Evolutionary conservation across 352 stramenopile species (phyloP), one percentile per base, ranked within the genome.

Genomic region (Phytophthora cajani): DNA sequence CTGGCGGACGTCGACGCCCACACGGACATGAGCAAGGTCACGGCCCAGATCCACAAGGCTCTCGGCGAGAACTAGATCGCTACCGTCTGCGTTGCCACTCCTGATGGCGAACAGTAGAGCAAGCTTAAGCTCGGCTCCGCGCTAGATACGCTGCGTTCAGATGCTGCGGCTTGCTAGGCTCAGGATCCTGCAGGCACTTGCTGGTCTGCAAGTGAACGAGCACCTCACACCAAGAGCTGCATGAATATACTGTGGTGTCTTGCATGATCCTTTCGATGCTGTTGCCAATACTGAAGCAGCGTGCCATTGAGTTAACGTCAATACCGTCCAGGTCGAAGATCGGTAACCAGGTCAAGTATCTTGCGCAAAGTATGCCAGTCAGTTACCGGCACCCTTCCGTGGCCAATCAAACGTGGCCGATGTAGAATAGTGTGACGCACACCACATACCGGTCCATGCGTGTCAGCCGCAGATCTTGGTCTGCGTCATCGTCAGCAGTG

Each of bases 1-100:
- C 78, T 96, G 51, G 69, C 85, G 3, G 82, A 91, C 16, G 95
- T 99, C 47, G 92, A 99, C 84, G 97, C 97, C 55, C 82, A 97
- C 79, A 92, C 90, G 55, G 81, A 84, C 56, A 97, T 98, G 88
- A 56, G 71, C 62, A 80, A 79, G 62, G 89, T 98, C 52, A 93
- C 87, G 74, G 80, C 83, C 59, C 85, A 96, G 74, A 97, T 98
- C 74, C 87, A 87, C 60, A 65, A 74, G 63, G 90, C 69, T 61
- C 78, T 96, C 46, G 88, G 86, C 51, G 58, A 62, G 68, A 72
- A 95, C 75, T 95, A 93, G 77, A 92, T 62, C 58, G 51, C 23
- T 16, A 42, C 21, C 55, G 36, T 64, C 53, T 57, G 36, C 10
- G 36, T 56, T 67, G 62, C 63, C 56, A 52, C 40, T 61, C 50